Evolutionary conservation across 441 rosid species (phyloP).

Genomic region (Mallotus japonicus): DNA sequence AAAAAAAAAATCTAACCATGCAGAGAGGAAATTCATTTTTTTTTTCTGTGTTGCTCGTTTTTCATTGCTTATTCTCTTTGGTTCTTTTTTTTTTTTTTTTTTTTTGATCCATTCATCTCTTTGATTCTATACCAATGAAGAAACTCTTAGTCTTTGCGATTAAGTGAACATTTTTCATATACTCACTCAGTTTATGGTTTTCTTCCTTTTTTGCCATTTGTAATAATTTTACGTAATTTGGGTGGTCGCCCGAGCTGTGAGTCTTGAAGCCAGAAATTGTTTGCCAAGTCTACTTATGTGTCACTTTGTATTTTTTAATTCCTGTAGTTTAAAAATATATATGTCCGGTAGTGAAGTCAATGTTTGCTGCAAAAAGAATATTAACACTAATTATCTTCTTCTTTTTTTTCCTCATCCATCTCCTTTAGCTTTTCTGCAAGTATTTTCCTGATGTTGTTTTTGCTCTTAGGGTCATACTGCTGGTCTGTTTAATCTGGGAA

Average conservation of each 20-base stretch:
- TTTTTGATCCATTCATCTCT: too few species aligned
- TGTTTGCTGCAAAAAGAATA: not conserved
- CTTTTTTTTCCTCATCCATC: not conserved
- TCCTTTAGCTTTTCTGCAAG: slow-evolving; percentile 6
- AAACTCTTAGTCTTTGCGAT: not conserved
- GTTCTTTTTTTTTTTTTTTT: too few species aligned
- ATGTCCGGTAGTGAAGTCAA: not conserved
- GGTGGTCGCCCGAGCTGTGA: not conserved
- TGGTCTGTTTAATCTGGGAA: slow-evolving; percentile 77
- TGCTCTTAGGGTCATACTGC: slow-evolving; percentile 81
- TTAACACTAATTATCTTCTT: not conserved
- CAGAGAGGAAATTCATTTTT: not conserved
- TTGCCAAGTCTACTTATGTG: not conserved
- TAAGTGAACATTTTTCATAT: slow-evolving; percentile 2
- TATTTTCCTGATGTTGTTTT: slow-evolving; percentile 18
- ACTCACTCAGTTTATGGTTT: not conserved
- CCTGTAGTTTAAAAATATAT: not conserved
- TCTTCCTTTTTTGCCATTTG: too few species aligned
- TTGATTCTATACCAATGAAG: not conserved
- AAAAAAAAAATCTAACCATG: not conserved
- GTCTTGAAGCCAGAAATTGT: not conserved
- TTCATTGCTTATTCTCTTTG: not conserved
- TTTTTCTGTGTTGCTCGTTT: slow-evolving; percentile 7
- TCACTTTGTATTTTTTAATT: not conserved
- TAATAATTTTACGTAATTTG: not conserved